A percentile compares a stretch with the other conserved stretches of the same genome.
These are phyloP conservation scores for Globisporangium nunn DNA, from an alignment of 352 stramenopile species.

Conservation along the genomic window DNA sequence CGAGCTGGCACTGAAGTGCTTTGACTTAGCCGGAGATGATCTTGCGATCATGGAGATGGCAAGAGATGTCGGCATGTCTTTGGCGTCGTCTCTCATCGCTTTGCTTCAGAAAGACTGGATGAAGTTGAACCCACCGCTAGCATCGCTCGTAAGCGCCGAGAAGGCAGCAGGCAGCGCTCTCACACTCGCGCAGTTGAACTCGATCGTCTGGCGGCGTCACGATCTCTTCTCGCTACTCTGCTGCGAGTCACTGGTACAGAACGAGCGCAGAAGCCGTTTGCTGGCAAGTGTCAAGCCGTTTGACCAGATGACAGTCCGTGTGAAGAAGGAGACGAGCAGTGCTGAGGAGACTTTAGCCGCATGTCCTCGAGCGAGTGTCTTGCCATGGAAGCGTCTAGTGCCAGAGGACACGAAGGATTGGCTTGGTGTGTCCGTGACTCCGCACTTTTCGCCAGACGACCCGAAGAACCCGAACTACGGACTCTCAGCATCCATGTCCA, in stretches of 20 bases:
- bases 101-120: conserved; percentile 46
- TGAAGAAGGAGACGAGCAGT: conserved; percentile 1
- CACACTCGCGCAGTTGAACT: conserved; percentile 9
- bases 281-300: conserved; percentile 41
- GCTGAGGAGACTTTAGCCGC: neutral
- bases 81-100: conserved; percentile 20
- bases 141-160: conserved; percentile 27
- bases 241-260: conserved; percentile 44
- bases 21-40: conserved; percentile 70
- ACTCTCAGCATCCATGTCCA: conserved; percentile 21
- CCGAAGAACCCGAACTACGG: conserved; percentile 51
- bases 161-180: neutral
- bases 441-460: conserved; percentile 44
- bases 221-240: conserved; percentile 65
- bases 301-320: conserved; percentile 28
- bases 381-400: conserved; percentile 60
- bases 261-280: conserved; percentile 61
- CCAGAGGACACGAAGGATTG: conserved; percentile 67
- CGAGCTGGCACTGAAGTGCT: conserved; percentile 45
- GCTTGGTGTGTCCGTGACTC: conserved; percentile 32
- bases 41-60: conserved; percentile 47
- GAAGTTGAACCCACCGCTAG: conserved; percentile 45
- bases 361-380: conserved; percentile 22
- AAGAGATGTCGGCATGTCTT: conserved; percentile 15
- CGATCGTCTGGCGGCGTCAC: conserved; percentile 20